Base-by-base conservation (phyloP, 106 monocot species). In the Alisma plantagoaquatica region DNA sequence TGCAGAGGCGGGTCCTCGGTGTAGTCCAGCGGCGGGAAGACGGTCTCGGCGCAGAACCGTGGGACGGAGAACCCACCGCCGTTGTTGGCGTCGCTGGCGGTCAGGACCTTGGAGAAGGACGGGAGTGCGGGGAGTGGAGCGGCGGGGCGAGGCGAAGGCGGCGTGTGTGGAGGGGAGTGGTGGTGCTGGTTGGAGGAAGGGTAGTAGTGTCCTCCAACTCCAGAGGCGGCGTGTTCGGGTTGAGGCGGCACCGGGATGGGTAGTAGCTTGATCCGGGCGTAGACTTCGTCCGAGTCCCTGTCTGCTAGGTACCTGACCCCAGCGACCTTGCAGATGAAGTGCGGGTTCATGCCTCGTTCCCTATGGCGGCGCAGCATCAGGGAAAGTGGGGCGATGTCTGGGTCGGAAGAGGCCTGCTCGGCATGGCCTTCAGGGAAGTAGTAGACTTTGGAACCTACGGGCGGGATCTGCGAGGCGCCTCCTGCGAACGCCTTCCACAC, bases 41-140 rank as follows among this genome's bases (percentile, higher is more conserved):
- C 35, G 22, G 61, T 49, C 23, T 62, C 61, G 30, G 49, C 61
- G 32, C 61, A 62, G 32, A 32, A 48, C 48, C 47, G 32, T 33
- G 61, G 61, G 11, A 62, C 61, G 9, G 49, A 62, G 49, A 62
- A 62, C 33, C 61, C 61, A 1, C 61, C 61, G 19, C 61, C 61
- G n/a, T 62, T 62, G 49, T 49, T 62, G 21, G 61, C 61, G 14
- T 62, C 61, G 33, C 61, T 62, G 3, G 61, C n/a, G 16, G 49
- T 62, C 30, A 62, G 33, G 19, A 49, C 23, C 48, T 62, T 62
- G 22, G 61, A 31, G 33, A 49, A 48, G 11, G 61, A 62, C 23
- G 38, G 6, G 20, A 46, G n/a, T 18, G n/a, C n/a, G n/a, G n/a
- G n/a, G n/a, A n/a, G n/a, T n/a, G n/a, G n/a, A n/a, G n/a, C n/a